Evolutionary conservation across 2,329 filamentous ascomycete species (phyloP), one percentile per base, ranked within the genome.

Genomic region (Cordyceps tenuipes): DNA sequence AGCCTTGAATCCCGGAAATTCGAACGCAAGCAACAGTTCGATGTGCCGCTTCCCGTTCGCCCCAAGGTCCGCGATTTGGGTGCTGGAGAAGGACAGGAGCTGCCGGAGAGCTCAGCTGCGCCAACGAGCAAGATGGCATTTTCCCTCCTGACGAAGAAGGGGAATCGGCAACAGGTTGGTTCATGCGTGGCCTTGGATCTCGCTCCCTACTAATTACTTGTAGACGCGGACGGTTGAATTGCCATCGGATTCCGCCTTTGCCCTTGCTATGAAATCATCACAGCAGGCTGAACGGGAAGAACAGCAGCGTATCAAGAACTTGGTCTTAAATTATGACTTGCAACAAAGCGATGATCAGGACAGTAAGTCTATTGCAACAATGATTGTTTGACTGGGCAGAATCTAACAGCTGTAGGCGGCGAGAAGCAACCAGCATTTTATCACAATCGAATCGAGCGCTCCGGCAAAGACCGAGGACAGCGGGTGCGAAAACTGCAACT

Each of bases 301-400:
- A 73, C 93, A 99, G 73, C 91, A 97, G 73, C 89, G 94, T 63
- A 99, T 99, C 83, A 99, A 99, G 78, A 96, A 91, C 69, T 81
- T 99, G 50, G 94, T 99, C 58, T 79, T 99, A 66, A 97, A 97
- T 74, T 96, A 97, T 70, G 94, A 99, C 75, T 84, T 96, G 70
- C 86, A 90, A 56, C 91, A 95, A 68, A 87, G 79, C 66, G 90
- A 95, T 70, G 87, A 91, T 64, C 76, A 80, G 68, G 89, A 94
- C 78, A 87, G 91, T 95, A 82, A 84, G 77, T 70, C 10, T 26
- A 74, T 67, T 66, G 68, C 72, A 66, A 66, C 12, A 10, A 10
- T 9, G 8, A 15, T 73, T 79, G 23, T 12, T 65, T 58, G 68
- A 66, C 74, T 80, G 75, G 82, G 77, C 79, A 83, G 71, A 83